Evolutionary conservation across 169 alveolate species (phyloP), one percentile per base, ranked within the genome.

Genomic region (Plasmodium fragile): DNA sequence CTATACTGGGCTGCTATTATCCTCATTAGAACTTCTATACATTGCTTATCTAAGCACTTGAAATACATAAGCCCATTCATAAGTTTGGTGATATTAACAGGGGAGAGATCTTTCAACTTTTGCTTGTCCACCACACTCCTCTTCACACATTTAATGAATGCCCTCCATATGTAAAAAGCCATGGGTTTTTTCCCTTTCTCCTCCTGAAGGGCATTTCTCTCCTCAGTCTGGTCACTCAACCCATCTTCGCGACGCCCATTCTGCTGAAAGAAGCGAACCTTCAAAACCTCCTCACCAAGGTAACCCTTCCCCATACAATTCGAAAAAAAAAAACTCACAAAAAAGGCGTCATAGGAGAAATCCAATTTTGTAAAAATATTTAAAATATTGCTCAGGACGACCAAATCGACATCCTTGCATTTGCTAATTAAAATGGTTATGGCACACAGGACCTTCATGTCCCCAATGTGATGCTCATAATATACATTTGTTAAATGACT

Each of bases 401-500:
- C 39, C 45, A 85, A 41, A 53, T 85, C 93, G 25, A 85, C 45
- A n/a, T 75, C 65, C 49, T 28, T 85, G 53, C 41, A 73, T 53
- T 85, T 85, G 28, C 83, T n/a, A 4, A 85, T 13, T 1, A 85
- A 6, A 28, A 85, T 13, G 22, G 84, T 75, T 30, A 69, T 13
- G 16, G 43, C 36, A n/a, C 65, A 85, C 7, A 85, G 65, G 3
- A 75, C 25, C 52, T 75, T 73, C 52, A 85, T 39, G 80, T 85
- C 80, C 5, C 30, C 45, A 13, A 85, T 73, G 55, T 22, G 75
- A 16, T 85, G 80, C 16, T 75, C 79, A 28, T 85, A 49, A 28
- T n/a, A 75, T 32, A 85, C 80, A 53, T 85, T 85, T 28, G 79
- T 25, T 8, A 85, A 53, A 45, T 85, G 93, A 11, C 93, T 85